phyloP scores from a whole-genome alignment of 495 filamentous ascomycete species.

The Sphaerosporella brunnea region DNA sequence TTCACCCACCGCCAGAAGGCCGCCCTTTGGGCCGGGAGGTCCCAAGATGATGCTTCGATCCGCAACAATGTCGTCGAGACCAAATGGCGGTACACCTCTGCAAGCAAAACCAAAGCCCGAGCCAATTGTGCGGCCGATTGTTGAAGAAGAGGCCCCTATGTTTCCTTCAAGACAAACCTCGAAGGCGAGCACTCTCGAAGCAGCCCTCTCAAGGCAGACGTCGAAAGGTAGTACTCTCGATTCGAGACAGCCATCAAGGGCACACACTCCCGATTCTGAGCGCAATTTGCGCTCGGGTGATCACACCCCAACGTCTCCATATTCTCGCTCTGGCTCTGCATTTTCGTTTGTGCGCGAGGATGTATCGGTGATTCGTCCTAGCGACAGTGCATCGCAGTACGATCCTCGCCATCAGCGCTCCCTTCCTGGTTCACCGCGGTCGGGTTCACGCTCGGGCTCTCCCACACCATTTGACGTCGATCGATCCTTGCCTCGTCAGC shows the following conservation, averaged over 20 bases:
- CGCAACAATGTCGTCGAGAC: conserved; percentile 9
- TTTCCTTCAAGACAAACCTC: no score
- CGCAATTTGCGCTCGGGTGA: neutral
- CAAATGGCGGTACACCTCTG: neutral
- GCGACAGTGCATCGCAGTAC: neutral
- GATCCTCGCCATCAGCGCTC: neutral
- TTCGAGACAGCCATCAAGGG: neutral
- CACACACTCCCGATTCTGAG: neutral
- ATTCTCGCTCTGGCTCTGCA: neutral
- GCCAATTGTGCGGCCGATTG: neutral
- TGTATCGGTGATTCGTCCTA: neutral
- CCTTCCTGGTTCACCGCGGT: neutral
- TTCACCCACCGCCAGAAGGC: conserved; percentile 2
- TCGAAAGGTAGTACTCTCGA: no score
- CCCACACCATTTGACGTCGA: conserved; percentile 7
- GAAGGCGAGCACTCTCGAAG: no score
- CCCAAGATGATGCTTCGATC: conserved; percentile 3
- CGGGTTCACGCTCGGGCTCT: neutral
- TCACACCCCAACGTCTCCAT: neutral
- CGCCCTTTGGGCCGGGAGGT: neutral
- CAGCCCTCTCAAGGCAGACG: no score
- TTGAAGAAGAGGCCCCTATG: neutral
- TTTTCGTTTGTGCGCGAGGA: conserved; percentile 1
- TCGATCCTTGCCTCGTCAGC: conserved; percentile 1
- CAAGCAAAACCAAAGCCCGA: conserved; percentile 2